phyloP scores from a whole-genome alignment of 2,329 filamentous ascomycete species.

The Talaromyces sp. region DNA sequence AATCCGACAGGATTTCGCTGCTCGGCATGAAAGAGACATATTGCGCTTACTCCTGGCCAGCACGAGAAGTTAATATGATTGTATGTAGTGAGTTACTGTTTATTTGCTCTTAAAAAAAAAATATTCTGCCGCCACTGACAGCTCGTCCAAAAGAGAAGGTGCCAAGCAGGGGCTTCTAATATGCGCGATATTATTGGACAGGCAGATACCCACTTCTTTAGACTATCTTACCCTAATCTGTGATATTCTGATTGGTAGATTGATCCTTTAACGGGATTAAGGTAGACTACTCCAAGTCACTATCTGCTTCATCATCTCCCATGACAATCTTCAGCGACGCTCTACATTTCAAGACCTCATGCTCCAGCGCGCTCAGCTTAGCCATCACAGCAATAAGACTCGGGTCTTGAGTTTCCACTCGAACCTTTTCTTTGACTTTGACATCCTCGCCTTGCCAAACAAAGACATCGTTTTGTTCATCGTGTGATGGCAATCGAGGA shows the following conservation, averaged over 20 bases:
- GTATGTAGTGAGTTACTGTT: background rate
- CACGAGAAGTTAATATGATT: slow-evolving; percentile 1
- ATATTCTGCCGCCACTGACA: slow-evolving; percentile 16
- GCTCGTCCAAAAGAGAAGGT: background rate
- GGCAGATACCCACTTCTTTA: background rate
- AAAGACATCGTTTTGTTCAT: slow-evolving; percentile 77
- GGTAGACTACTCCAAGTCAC: slow-evolving; percentile 17
- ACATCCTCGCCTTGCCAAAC: slow-evolving; percentile 68
- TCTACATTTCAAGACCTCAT: slow-evolving; percentile 67
- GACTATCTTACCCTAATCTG: background rate
- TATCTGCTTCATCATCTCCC: slow-evolving; percentile 55
- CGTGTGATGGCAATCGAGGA: slow-evolving; percentile 60
- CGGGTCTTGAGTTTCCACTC: slow-evolving; percentile 85
- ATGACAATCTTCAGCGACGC: slow-evolving; percentile 74
- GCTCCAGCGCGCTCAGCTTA: slow-evolving; percentile 74
- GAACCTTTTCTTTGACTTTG: slow-evolving; percentile 81
- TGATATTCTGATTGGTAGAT: slow-evolving; percentile 8
- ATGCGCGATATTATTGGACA: background rate
- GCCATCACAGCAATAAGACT: slow-evolving; percentile 77
- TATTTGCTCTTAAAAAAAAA: background rate
- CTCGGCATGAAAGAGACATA: slow-evolving; percentile 36
- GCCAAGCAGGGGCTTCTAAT: slow-evolving; percentile 16
- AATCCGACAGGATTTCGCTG: slow-evolving; percentile 28
- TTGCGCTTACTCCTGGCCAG: slow-evolving; percentile 21
- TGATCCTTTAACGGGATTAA: background rate